phyloP scores from a whole-genome alignment of 2,329 filamentous ascomycete species.

The Pseudogymnoascus sp. region DNA sequence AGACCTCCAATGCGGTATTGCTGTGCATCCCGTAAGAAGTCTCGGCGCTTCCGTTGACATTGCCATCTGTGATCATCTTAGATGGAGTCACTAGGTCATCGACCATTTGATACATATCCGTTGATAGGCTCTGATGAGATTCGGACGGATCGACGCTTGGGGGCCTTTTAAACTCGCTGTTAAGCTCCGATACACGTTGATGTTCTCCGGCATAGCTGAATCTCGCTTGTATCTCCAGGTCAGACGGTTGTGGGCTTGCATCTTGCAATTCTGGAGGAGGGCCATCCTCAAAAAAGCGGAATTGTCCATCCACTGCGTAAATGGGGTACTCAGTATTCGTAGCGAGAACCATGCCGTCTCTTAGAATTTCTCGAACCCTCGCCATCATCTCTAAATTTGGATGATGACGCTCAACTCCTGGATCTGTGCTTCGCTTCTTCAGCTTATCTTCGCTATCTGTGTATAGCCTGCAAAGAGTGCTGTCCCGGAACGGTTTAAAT shows the following conservation, averaged over 20 bases:
- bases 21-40: constrained; percentile 49
- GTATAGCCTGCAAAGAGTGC: constrained; percentile 42
- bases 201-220: background rate
- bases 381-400: constrained; percentile 58
- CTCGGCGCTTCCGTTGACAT: constrained; percentile 25
- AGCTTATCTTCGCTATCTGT: constrained; percentile 29
- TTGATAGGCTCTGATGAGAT: constrained; percentile 29
- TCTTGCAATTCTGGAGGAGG: constrained; percentile 31
- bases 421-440: constrained; percentile 41
- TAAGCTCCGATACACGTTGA: background rate
- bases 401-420: constrained; percentile 41
- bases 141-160: constrained; percentile 17
- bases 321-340: constrained; percentile 33
- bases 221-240: background rate
- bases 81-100: constrained; percentile 40
- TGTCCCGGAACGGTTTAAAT: constrained; percentile 49
- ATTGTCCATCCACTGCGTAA: constrained; percentile 37
- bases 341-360: constrained; percentile 51
- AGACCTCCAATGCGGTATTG: constrained; percentile 41
- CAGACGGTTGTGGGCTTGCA: constrained; percentile 30
- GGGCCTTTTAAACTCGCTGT: background rate
- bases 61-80: constrained; percentile 18
- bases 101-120: constrained; percentile 49
- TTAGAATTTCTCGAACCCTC: constrained; percentile 52
- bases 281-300: constrained; percentile 44